Evolutionary conservation across 2,329 filamentous ascomycete genomes (phyloP).

Genomic region (Raffaelea arxii): DNA sequence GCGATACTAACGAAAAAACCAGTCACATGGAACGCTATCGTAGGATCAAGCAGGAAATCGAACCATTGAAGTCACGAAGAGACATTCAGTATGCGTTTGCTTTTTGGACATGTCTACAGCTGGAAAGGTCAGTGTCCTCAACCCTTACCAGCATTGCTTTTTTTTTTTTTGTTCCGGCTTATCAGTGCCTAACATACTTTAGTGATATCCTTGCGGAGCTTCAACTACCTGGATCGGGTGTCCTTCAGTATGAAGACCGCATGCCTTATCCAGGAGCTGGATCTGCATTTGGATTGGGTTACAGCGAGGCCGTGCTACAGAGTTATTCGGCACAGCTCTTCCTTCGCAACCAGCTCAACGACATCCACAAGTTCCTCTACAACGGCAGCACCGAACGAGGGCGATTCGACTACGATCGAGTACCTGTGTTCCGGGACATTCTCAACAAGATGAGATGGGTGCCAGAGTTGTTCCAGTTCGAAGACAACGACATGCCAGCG

Average conservation of each 20-base stretch:
- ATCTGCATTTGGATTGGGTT: constrained; percentile 31
- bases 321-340: constrained; percentile 56
- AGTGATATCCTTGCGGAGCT: constrained; percentile 91
- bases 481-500: constrained; percentile 54
- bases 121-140: constrained; percentile 62
- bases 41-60: constrained; percentile 25
- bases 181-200: constrained; percentile 10
- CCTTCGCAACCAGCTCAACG: constrained; percentile 54
- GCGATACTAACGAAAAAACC: too few species aligned
- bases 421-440: constrained; percentile 28
- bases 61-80: constrained; percentile 27
- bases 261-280: constrained; percentile 57
- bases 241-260: constrained; percentile 50
- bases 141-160: too few species aligned
- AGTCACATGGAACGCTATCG: constrained; percentile 37
- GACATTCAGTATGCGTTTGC: constrained; percentile 64
- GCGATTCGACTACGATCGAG: constrained; percentile 30
- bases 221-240: constrained; percentile 48
- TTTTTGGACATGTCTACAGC: constrained; percentile 88
- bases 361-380: constrained; percentile 49
- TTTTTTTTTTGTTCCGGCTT: constrained; percentile 1
- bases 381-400: constrained; percentile 16
- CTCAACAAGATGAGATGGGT: constrained; percentile 30
- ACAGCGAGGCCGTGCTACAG: constrained; percentile 39
- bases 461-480: constrained; percentile 42